Conservation (phyloP, 2,329 filamentous ascomycete genomes). For the Colletotrichum gloeosporioides region DNA sequence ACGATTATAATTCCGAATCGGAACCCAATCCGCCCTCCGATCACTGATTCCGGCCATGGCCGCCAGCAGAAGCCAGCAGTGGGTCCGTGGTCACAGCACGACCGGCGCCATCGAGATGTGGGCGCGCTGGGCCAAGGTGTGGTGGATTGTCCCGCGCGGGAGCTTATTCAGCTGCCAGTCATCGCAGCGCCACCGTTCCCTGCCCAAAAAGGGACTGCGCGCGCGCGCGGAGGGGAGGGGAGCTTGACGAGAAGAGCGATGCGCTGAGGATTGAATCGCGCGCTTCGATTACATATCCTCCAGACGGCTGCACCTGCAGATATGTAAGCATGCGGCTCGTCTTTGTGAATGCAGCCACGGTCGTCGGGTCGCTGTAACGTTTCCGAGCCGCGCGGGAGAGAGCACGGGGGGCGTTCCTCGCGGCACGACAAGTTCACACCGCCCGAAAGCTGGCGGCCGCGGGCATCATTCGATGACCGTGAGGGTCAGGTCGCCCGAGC, state of each 20-base stretch:
- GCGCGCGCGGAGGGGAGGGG: not conserved
- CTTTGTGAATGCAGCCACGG: not conserved
- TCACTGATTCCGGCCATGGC: not conserved
- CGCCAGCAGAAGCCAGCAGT: not conserved
- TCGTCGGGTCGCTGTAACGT: not conserved
- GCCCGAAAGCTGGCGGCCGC: not conserved
- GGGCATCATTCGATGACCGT: not conserved
- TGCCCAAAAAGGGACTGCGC: not conserved
- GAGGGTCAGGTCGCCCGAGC: not conserved
- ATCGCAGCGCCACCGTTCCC: not conserved
- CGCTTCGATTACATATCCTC: not conserved
- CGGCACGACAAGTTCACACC: not conserved
- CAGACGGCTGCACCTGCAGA: not conserved
- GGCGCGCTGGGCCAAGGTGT: not conserved
- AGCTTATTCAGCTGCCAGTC: conserved; percentile 17
- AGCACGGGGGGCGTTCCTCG: not conserved
- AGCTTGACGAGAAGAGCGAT: not conserved
- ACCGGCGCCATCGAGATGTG: not conserved
- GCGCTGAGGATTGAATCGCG: not conserved
- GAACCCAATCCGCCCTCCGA: not conserved
- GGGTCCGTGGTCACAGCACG: not conserved
- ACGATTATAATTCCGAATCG: not conserved
- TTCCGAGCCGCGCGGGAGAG: conserved; percentile 10
- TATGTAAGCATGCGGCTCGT: not conserved
- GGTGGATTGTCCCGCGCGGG: conserved; percentile 15